Conservation (phyloP, 108 stramenopile species). For the Phaeodactylum tricornutum region DNA sequence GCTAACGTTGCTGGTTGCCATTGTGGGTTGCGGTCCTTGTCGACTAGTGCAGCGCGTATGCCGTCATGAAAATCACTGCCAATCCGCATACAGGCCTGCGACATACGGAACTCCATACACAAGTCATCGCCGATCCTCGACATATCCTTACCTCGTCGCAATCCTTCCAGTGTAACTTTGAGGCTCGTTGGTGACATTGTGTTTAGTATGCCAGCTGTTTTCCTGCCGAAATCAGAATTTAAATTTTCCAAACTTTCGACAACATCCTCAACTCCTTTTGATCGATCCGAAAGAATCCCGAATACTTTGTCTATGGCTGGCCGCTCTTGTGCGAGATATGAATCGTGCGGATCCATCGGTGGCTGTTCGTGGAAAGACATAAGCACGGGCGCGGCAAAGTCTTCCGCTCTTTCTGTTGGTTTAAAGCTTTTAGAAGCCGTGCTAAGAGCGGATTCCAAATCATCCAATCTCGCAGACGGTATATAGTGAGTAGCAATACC, state of each 20-base stretch:
- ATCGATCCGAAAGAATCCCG: too few species aligned
- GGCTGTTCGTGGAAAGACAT: slow-evolving; percentile 37
- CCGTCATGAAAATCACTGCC: slow-evolving; percentile 92
- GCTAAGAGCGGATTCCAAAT: slow-evolving; percentile 40
- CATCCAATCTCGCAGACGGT: slow-evolving; percentile 45
- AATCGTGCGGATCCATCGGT: slow-evolving; percentile 25
- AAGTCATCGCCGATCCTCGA: slow-evolving; percentile 44
- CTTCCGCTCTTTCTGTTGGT: slow-evolving; percentile 4
- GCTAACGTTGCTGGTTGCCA: slow-evolving; percentile 62
- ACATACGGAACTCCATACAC: slow-evolving; percentile 81
- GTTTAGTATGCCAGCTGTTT: slow-evolving; percentile 46
- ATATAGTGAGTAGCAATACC: slow-evolving; percentile 95
- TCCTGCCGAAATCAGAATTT: slow-evolving; percentile 37
- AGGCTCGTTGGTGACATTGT: slow-evolving; percentile 75
- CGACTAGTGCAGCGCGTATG: slow-evolving; percentile 91
- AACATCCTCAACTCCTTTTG: slow-evolving; percentile 27
- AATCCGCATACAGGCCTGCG: slow-evolving; percentile 35
- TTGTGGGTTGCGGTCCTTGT: slow-evolving; percentile 78
- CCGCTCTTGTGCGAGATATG: slow-evolving; percentile 27
- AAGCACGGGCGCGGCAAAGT: slow-evolving; percentile 27
- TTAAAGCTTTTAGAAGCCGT: slow-evolving; percentile 17
- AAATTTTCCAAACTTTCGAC: slow-evolving; percentile 25
- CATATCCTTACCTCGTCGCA: slow-evolving; percentile 40
- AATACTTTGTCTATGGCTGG: too few species aligned
- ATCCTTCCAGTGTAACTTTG: slow-evolving; percentile 65